phyloP scores from a whole-genome alignment of 208 protist species.

The Leishmania lainsoni region DNA sequence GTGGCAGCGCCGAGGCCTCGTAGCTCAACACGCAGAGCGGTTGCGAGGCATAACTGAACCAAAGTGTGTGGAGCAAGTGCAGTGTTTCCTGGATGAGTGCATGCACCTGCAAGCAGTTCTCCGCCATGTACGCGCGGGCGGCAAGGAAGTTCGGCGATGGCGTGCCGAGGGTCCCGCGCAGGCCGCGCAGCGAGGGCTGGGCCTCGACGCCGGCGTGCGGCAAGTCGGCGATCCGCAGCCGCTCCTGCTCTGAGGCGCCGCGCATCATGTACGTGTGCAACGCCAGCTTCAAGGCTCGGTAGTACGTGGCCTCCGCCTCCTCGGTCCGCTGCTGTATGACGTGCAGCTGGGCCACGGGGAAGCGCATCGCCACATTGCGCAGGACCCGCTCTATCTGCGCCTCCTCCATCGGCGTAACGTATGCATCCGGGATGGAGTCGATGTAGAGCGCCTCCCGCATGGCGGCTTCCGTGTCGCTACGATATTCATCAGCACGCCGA shows the following conservation, averaged over 20 bases:
- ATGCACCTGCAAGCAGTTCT: conserved; percentile 92
- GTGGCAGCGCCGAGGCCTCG: conserved; percentile 45
- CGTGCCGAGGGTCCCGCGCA: conserved; percentile 81
- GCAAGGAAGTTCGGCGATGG: conserved; percentile 80
- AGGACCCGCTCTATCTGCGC: conserved; percentile 89
- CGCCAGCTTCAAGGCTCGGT: conserved; percentile 75
- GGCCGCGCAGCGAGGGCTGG: conserved; percentile 51
- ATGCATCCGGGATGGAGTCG: conserved; percentile 52
- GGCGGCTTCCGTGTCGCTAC: conserved; percentile 68
- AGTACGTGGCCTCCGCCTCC: conserved; percentile 84
- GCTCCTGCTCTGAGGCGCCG: conserved; percentile 59
- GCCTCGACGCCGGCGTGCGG: conserved; percentile 26
- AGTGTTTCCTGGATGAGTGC: conserved; percentile 82
- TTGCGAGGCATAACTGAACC: conserved; percentile 62
- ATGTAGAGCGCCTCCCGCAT: conserved; percentile 84
- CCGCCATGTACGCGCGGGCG: conserved; percentile 60
- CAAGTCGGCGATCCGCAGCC: conserved; percentile 39
- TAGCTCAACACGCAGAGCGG: conserved; percentile 73
- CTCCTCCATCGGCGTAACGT: conserved; percentile 75
- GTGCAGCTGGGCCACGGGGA: conserved; percentile 74
- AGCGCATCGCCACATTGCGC: conserved; percentile 67
- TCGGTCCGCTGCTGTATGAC: conserved; percentile 75
- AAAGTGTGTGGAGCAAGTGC: conserved; percentile 77
- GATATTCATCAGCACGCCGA: conserved; percentile 68
- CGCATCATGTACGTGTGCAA: conserved; percentile 78